These are phyloP conservation scores for Globisporangium canariense DNA, from an alignment of 352 stramenopile species.

Conservation along the genomic window DNA sequence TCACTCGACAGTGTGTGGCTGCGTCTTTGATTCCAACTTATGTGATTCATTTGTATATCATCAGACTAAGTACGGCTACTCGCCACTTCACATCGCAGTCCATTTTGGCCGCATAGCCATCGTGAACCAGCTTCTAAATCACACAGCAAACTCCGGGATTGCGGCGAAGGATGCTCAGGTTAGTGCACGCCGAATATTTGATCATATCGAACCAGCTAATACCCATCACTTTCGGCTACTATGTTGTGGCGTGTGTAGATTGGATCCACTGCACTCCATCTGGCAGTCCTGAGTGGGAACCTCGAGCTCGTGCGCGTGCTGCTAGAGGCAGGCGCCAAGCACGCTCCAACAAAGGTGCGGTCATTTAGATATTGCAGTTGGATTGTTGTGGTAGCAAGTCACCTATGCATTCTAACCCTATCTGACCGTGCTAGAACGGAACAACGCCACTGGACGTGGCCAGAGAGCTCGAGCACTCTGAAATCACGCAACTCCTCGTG, in stretches of 20 bases:
- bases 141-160: slow-evolving; percentile 11
- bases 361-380: not conserved
- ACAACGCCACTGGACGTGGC: slow-evolving; percentile 61
- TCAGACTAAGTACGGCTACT: slow-evolving; percentile 63
- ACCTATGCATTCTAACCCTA: not conserved
- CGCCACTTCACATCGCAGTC: slow-evolving; percentile 65
- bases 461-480: slow-evolving; percentile 29
- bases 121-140: slow-evolving; percentile 44
- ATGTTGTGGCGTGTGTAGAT: slow-evolving; percentile 21
- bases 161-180: slow-evolving; percentile 28
- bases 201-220: not conserved
- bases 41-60: not conserved
- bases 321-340: slow-evolving; percentile 28
- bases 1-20: too few relatives aligned
- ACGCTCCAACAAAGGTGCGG: slow-evolving; percentile 44
- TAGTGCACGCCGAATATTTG: not conserved
- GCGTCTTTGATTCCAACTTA: not conserved
- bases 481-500: slow-evolving; percentile 32
- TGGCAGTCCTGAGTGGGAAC: slow-evolving; percentile 57
- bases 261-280: slow-evolving; percentile 51
- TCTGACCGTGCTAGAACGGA: slow-evolving; percentile 26
- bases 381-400: not conserved
- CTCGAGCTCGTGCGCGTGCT: slow-evolving; percentile 47
- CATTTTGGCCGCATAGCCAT: slow-evolving; percentile 50
- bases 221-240: too few relatives aligned